These are phyloP conservation scores for Chenopodium quinoa DNA, from an alignment of 148 eudicot genomes.

Conservation along the genomic window DNA sequence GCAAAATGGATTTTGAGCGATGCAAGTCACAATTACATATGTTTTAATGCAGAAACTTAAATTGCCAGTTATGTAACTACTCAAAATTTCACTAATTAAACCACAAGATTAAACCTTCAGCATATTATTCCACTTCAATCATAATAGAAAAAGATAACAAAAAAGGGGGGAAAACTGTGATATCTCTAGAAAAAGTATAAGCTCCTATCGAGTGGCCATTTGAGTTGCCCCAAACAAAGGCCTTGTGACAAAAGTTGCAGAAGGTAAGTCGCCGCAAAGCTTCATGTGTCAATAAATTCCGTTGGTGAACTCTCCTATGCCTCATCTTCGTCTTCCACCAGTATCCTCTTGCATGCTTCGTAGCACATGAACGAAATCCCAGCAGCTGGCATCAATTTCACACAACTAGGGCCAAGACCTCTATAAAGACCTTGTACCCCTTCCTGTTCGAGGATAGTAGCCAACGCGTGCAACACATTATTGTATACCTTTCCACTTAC, in stretches of 20 bases:
- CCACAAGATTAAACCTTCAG: not conserved
- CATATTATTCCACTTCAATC: constrained; percentile 7
- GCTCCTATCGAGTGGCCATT: constrained; percentile 3
- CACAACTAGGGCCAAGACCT: constrained; percentile 92
- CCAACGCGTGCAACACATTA: constrained; percentile 77
- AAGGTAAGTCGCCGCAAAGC: constrained; percentile 3
- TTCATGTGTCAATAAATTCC: constrained; percentile 16
- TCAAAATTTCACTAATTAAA: not conserved
- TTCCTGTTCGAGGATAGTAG: constrained; percentile 70
- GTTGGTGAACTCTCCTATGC: constrained; percentile 28
- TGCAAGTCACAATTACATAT: not conserved
- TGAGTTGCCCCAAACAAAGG: constrained; percentile 8
- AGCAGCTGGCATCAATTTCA: constrained; percentile 96
- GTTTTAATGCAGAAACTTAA: not conserved
- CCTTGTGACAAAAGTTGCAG: constrained; percentile 6
- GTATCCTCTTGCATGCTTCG: constrained; percentile 92
- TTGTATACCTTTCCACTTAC: constrained; percentile 70
- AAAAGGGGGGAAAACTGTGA: not conserved
- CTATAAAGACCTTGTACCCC: constrained; percentile 74
- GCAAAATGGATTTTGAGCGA: not conserved
- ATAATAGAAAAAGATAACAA: not conserved
- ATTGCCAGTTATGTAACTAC: not conserved
- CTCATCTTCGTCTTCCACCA: constrained; percentile 72
- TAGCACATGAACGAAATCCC: constrained; percentile 99
- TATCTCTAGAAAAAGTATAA: constrained; percentile 8